Evolutionary conservation across 257 asterid species (phyloP), one percentile per base, ranked within the genome.

Genomic region (Solanum pennellii): DNA sequence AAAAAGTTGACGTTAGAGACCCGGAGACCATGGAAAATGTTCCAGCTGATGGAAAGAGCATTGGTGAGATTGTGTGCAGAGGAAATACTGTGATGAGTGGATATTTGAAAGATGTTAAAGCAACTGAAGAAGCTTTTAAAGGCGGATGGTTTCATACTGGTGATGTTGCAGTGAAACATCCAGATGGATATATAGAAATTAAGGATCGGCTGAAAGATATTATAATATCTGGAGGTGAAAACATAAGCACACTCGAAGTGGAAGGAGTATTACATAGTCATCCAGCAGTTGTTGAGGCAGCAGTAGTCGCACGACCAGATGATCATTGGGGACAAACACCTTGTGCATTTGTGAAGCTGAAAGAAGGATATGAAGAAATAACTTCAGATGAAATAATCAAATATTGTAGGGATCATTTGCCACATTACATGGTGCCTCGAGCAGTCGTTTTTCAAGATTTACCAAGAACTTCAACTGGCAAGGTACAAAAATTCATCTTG

Each of bases 401-500:
- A 8, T 90, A 85, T 76, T 90, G 92, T 71, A 82, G 91, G 20
- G 41, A 69, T 31, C 21, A 69, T 69, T 15, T 69, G 23, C 76
- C 76, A 27, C 76, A 69, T 69, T 90, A 90, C 62, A 90, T 90
- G 92, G 90, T 85, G 9, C 92, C 92, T 5, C 29, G 83, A 62
- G 86, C 89, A 12, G 89, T 90, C 33, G 29, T 89, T 66, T 90
- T 90, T 25, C 83, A 79, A 12, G 91, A 89, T 68, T 47, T 90
- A 37, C 91, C 92, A 9, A 90, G 35, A 88, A 90, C 91, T 23
- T 87, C 91, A 7, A 89, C 92, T 1, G 92, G 92, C 15, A 90
- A 90, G 86, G 84, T 90, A 33, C 92, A 89, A 84, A 89, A 90
- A 25, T 87, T 76, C 69, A 27, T 87, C 8, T 68, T 89, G 44